phyloP scores from a whole-genome alignment of 2,329 filamentous ascomycete species.

The Sclerotinia subarctica region DNA sequence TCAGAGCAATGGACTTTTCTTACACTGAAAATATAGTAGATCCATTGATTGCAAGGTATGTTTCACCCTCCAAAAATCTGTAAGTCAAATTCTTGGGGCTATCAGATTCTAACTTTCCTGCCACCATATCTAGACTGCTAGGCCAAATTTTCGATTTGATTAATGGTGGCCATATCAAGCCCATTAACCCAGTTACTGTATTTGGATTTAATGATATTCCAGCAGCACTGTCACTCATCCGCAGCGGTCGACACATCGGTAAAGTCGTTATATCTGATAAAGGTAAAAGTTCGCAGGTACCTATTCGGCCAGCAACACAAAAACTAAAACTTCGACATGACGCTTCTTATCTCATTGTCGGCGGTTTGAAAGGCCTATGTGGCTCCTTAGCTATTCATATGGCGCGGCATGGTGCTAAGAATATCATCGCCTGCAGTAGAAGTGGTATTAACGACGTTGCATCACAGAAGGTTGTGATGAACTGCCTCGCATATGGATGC shows the following conservation, averaged over 20 bases:
- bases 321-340: constrained; percentile 25
- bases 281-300: background rate
- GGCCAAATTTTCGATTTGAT: constrained; percentile 20
- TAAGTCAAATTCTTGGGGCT: background rate
- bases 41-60: background rate
- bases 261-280: constrained; percentile 40
- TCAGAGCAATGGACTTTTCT: constrained; percentile 28
- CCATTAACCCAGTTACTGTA: constrained; percentile 24
- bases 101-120: background rate
- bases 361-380: constrained; percentile 30
- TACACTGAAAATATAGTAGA: constrained; percentile 9
- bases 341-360: constrained; percentile 29
- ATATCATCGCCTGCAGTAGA: constrained; percentile 24
- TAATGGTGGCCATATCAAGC: constrained; percentile 22
- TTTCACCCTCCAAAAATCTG: background rate
- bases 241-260: constrained; percentile 43
- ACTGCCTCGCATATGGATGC: background rate
- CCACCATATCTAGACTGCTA: constrained; percentile 10
- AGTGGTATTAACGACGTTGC: constrained; percentile 23
- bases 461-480: background rate
- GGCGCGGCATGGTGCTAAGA: constrained; percentile 23
- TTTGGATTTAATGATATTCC: constrained; percentile 35
- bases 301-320: constrained; percentile 22
- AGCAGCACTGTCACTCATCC: constrained; percentile 36
- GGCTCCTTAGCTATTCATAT: constrained; percentile 20